These are phyloP conservation scores for Russula abietina DNA, from an alignment of 768 basidiomycete genomes.

Conservation along the genomic window DNA sequence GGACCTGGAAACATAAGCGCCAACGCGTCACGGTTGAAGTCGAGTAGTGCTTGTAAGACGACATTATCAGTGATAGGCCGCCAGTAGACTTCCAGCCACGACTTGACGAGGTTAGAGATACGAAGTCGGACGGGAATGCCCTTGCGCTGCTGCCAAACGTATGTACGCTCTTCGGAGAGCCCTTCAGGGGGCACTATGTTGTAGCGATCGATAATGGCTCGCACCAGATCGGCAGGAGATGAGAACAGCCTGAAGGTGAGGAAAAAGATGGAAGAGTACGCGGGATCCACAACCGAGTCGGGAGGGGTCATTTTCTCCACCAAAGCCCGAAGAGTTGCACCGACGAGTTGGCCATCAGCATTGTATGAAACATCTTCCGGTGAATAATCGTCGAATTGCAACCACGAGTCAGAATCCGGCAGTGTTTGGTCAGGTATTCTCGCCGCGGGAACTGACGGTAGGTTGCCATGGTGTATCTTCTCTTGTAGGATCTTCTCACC, in stretches of 20 bases:
- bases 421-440: constrained; percentile 27
- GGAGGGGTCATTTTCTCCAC: constrained; percentile 94
- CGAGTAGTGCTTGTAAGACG: constrained; percentile 49
- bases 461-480: constrained; percentile 47
- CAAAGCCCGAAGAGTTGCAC: constrained; percentile 80
- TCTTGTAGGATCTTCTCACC: constrained; percentile 42
- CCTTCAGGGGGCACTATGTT: constrained; percentile 63
- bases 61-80: constrained; percentile 63
- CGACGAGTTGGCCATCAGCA: constrained; percentile 81
- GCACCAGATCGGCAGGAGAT: constrained; percentile 67
- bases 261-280: constrained; percentile 87
- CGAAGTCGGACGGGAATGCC: constrained; percentile 86
- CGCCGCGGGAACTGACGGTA: constrained; percentile 43
- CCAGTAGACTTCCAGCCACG: constrained; percentile 93
- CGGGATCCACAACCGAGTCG: constrained; percentile 81
- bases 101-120: constrained; percentile 88
- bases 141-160: constrained; percentile 81
- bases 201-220: constrained; percentile 75
- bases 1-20: constrained; percentile 59
- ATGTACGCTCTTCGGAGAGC: constrained; percentile 52
- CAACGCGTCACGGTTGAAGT: constrained; percentile 59
- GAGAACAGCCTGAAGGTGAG: constrained; percentile 92
- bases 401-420: constrained; percentile 45
- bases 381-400: constrained; percentile 71
- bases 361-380: constrained; percentile 86